phyloP scores from a whole-genome alignment of 1,139 yeast species.

The Nakaseomyces uthaithaninus region DNA sequence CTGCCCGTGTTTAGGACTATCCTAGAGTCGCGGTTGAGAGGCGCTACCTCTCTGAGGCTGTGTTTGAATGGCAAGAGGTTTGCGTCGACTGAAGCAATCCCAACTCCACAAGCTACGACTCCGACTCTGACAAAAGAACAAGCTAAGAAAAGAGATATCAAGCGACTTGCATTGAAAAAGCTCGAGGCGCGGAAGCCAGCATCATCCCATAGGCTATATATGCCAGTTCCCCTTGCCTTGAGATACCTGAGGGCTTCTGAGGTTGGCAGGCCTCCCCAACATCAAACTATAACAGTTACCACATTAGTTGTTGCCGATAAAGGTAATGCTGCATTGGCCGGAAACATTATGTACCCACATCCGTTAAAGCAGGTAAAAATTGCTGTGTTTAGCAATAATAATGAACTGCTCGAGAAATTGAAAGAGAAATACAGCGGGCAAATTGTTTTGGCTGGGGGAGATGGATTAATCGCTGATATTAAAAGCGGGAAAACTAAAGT shows the following conservation, averaged over 20 bases:
- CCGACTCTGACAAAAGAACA: slow-evolving; percentile 26
- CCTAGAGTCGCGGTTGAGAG: not conserved
- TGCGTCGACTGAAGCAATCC: not conserved
- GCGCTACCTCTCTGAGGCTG: not conserved
- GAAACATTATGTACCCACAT: slow-evolving; percentile 69
- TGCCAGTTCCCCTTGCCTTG: slow-evolving; percentile 67
- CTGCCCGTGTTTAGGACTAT: no score
- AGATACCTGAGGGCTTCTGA: slow-evolving; percentile 80
- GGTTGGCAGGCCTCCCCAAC: slow-evolving; percentile 67
- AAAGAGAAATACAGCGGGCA: slow-evolving; percentile 42
- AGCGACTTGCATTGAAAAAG: slow-evolving; percentile 24
- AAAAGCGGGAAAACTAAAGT: slow-evolving; percentile 46
- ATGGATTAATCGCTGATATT: slow-evolving; percentile 58
- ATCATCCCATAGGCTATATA: slow-evolving; percentile 49
- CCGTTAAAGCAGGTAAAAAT: slow-evolving; percentile 59
- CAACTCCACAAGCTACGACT: slow-evolving; percentile 1
- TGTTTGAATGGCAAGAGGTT: not conserved
- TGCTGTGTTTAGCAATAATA: slow-evolving; percentile 59
- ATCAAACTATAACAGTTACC: slow-evolving; percentile 61
- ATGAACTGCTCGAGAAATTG: slow-evolving; percentile 47
- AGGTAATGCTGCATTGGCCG: slow-evolving; percentile 69
- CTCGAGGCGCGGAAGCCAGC: slow-evolving; percentile 36
- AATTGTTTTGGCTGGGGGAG: slow-evolving; percentile 57
- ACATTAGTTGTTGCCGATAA: slow-evolving; percentile 66
- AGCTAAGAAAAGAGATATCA: slow-evolving; percentile 26